Percentiles rank a stretch among this genome's conserved stretches.
These are phyloP conservation scores for Aspergillus sp. DNA, from an alignment of 2,329 filamentous ascomycete species.

Conservation along the genomic window DNA sequence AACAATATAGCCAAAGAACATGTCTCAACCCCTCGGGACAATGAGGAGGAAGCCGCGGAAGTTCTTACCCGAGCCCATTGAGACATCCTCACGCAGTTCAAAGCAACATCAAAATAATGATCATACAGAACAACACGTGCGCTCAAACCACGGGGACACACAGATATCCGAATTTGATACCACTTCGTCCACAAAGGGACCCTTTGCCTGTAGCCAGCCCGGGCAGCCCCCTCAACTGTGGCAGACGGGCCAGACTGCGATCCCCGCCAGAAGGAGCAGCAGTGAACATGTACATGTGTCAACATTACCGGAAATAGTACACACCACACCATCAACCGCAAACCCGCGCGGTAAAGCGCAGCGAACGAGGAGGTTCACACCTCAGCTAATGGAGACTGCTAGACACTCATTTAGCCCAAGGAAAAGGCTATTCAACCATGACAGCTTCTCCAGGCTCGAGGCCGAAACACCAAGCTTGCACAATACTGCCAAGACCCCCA, in stretches of 20 bases:
- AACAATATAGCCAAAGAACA: neutral
- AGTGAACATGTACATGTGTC: neutral
- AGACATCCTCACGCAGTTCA: constrained; percentile 44
- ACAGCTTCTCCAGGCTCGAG: neutral
- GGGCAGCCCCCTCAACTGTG: constrained; percentile 11
- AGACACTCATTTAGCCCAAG: constrained; percentile 28
- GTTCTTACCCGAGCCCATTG: constrained; percentile 44
- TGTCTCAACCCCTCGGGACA: constrained; percentile 6
- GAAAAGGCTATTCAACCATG: constrained; percentile 39
- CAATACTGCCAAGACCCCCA: constrained; percentile 7
- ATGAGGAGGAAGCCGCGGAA: constrained; percentile 21
- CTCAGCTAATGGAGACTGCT: constrained; percentile 33
- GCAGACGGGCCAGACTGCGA: neutral
- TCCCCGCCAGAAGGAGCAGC: too few species aligned
- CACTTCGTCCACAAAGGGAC: neutral
- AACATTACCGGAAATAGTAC: neutral
- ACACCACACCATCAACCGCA: neutral
- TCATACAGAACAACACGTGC: neutral
- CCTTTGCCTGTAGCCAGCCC: constrained; percentile 13
- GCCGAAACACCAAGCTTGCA: neutral
- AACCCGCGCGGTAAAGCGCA: neutral
- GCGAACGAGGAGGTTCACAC: constrained; percentile 28
- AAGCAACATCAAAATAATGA: constrained; percentile 21
- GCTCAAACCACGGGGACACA: neutral
- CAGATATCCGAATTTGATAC: neutral